phyloP scores from a whole-genome alignment of 768 basidiomycete genomes.

The Boletus barrowsii region DNA sequence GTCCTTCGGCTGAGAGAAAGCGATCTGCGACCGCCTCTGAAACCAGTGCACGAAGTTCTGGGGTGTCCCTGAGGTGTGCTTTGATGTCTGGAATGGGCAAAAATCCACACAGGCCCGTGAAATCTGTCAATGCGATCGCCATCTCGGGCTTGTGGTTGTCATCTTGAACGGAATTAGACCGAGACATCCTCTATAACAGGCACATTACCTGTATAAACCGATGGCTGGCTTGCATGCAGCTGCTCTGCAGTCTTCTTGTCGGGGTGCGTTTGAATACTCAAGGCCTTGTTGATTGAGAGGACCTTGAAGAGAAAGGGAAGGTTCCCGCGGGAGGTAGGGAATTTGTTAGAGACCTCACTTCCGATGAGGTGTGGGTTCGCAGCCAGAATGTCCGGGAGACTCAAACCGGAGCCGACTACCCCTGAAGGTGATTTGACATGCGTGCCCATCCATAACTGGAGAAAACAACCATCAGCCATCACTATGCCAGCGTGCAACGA shows the following conservation, averaged over 20 bases:
- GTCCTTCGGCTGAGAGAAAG: constrained; percentile 46
- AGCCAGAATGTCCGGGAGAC: constrained; percentile 60
- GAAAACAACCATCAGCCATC: constrained; percentile 1
- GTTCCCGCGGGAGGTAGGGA: constrained; percentile 57
- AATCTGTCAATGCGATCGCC: constrained; percentile 93
- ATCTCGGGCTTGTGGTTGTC: constrained; percentile 98
- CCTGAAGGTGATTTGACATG: constrained; percentile 74
- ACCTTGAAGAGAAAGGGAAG: constrained; percentile 93
- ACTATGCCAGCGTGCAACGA: background rate
- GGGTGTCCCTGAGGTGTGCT: constrained; percentile 58
- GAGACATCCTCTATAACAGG: background rate
- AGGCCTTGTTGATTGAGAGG: constrained; percentile 81
- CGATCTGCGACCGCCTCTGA: constrained; percentile 47
- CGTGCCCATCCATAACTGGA: constrained; percentile 98
- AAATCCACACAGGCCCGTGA: constrained; percentile 91
- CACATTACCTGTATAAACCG: constrained; percentile 84
- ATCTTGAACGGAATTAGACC: constrained; percentile 47
- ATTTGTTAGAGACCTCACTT: constrained; percentile 48
- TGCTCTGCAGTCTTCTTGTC: constrained; percentile 77
- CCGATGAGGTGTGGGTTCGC: constrained; percentile 71
- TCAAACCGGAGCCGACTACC: constrained; percentile 43
- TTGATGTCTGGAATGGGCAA: constrained; percentile 75
- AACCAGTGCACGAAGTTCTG: constrained; percentile 76
- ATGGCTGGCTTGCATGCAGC: constrained; percentile 64
- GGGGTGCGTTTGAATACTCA: constrained; percentile 91